phyloP scores from a whole-genome alignment of 2,329 filamentous ascomycete species.

The Stachybotrys echinatus region DNA sequence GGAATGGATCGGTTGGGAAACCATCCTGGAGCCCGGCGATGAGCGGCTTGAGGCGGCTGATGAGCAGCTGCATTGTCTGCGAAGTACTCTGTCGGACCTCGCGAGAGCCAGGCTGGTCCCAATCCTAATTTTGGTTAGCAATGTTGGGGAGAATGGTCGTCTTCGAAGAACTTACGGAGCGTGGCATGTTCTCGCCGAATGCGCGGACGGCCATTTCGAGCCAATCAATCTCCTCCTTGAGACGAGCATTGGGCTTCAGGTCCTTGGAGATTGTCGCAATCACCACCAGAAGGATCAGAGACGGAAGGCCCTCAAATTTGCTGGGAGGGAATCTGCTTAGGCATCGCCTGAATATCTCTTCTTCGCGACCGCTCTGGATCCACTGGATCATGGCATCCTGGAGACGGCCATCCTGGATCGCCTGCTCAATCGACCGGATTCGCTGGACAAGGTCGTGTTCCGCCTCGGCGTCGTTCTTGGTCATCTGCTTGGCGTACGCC shows the following conservation, averaged over 20 bases:
- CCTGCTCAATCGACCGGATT: slow-evolving; percentile 54
- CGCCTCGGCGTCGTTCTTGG: slow-evolving; percentile 26
- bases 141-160: neutral
- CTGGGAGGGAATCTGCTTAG: slow-evolving; percentile 29
- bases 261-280: slow-evolving; percentile 59
- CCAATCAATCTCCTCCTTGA: slow-evolving; percentile 54
- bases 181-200: slow-evolving; percentile 42
- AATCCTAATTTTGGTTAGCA: slow-evolving; percentile 24
- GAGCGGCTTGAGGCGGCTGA: slow-evolving; percentile 27
- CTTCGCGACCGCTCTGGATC: slow-evolving; percentile 58
- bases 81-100: slow-evolving; percentile 33
- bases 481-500: slow-evolving; percentile 29
- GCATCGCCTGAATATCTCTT: slow-evolving; percentile 54
- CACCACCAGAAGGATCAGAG: slow-evolving; percentile 58
- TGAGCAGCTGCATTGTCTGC: slow-evolving; percentile 32
- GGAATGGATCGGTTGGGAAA: slow-evolving; percentile 33
- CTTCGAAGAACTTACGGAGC: slow-evolving; percentile 40
- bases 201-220: slow-evolving; percentile 54
- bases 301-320: slow-evolving; percentile 50
- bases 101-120: slow-evolving; percentile 28
- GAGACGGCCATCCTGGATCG: slow-evolving; percentile 56
- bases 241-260: slow-evolving; percentile 43
- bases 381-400: slow-evolving; percentile 62
- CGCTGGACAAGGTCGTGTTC: slow-evolving; percentile 49
- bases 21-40: slow-evolving; percentile 26